phyloP scores from a whole-genome alignment of 176 grass and related monocot species.

The Triticum dicoccoides region DNA sequence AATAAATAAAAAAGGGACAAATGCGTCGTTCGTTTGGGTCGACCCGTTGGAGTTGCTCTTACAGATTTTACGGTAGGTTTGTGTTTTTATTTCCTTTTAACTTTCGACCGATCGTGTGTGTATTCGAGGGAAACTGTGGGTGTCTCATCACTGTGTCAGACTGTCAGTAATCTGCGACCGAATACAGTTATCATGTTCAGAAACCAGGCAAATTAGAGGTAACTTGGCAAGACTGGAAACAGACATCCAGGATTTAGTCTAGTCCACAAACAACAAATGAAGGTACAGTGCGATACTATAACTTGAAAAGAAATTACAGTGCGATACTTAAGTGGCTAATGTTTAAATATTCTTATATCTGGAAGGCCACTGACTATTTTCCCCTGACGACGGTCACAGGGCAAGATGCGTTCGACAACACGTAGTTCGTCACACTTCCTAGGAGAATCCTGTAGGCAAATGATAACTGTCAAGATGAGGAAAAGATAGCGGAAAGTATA shows the following conservation, averaged over 20 bases:
- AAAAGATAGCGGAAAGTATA: neutral
- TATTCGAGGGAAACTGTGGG: too few relatives aligned
- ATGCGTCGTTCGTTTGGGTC: too few relatives aligned
- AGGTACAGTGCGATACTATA: neutral
- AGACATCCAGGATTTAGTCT: neutral
- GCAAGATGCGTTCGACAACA: constrained; percentile 59
- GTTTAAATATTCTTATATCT: neutral
- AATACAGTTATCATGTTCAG: neutral
- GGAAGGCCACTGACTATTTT: constrained; percentile 1
- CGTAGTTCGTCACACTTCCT: constrained; percentile 71
- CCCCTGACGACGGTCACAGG: constrained; percentile 72
- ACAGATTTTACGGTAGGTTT: neutral
- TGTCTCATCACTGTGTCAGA: too few relatives aligned
- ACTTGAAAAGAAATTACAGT: too few relatives aligned
- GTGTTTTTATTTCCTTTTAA: neutral
- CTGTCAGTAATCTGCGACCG: neutral
- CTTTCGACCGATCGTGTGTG: neutral
- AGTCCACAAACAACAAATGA: neutral
- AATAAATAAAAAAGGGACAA: too few relatives aligned
- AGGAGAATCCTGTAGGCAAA: constrained; percentile 56
- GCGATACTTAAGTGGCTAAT: neutral
- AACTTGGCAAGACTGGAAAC: neutral
- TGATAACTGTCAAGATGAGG: neutral
- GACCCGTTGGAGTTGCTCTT: neutral
- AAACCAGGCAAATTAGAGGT: neutral